These are phyloP conservation scores for Jimgerdemannia lactiflua DNA, from an alignment of 192 early-diverging fungal species.

Conservation along the genomic window DNA sequence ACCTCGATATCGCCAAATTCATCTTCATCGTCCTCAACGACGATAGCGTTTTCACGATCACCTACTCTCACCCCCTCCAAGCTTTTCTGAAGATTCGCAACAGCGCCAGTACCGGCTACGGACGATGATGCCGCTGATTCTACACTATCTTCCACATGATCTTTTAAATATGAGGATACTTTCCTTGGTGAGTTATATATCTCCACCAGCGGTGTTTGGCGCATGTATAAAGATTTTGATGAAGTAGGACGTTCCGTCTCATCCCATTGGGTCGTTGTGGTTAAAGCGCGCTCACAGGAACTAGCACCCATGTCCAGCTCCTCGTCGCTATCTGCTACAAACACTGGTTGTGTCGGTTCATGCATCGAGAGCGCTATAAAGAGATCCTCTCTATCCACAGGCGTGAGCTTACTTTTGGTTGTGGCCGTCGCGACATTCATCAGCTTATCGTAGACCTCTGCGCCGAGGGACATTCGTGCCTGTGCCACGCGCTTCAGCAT, in stretches of 20 bases:
- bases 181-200: not conserved
- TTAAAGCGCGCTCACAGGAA: not conserved
- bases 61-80: not conserved
- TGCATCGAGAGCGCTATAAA: constrained; percentile 26
- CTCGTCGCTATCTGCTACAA: constrained; percentile 23
- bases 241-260: not conserved
- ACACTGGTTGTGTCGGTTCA: constrained; percentile 23
- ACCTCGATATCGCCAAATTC: constrained; percentile 37
- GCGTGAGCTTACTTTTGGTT: constrained; percentile 8
- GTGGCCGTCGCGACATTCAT: constrained; percentile 28
- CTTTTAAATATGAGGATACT: not conserved
- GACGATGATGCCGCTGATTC: too few relatives aligned
- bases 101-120: not conserved
- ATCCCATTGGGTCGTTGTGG: not conserved
- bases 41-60: not conserved
- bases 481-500: constrained; percentile 15
- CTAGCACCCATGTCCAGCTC: constrained; percentile 5
- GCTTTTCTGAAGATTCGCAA: not conserved
- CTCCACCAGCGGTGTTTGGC: not conserved
- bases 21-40: constrained; percentile 16
- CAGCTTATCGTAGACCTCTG: constrained; percentile 22
- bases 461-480: constrained; percentile 13
- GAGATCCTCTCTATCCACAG: constrained; percentile 17
- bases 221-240: not conserved
- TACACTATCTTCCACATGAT: too few relatives aligned